Evolutionary conservation across 805 yeast genomes (phyloP).

Genomic region (Candida sakaeoensis): DNA sequence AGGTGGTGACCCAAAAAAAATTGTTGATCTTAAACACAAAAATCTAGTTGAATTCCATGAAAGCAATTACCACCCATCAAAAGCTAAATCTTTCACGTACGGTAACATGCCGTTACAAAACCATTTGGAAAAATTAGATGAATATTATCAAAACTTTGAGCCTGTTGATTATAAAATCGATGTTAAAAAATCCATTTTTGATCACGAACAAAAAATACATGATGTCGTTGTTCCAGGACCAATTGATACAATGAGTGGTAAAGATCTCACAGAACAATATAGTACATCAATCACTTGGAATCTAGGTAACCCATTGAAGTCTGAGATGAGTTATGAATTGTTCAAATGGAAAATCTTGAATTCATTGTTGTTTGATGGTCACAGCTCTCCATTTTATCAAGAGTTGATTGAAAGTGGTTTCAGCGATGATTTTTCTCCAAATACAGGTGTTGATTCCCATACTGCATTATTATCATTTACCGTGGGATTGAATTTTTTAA

Average conservation of each 20-base stretch:
- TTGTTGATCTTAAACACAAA: slow-evolving; percentile 69
- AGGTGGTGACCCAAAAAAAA: slow-evolving; percentile 88
- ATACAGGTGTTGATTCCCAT: slow-evolving; percentile 81
- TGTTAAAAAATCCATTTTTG: slow-evolving; percentile 46
- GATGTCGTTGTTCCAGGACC: slow-evolving; percentile 61
- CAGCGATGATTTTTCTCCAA: slow-evolving; percentile 83
- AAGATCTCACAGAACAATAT: slow-evolving; percentile 69
- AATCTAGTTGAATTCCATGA: slow-evolving; percentile 77
- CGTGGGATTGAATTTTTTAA: slow-evolving; percentile 78
- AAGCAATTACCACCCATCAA: slow-evolving; percentile 82
- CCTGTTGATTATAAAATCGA: slow-evolving; percentile 30
- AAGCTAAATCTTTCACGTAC: slow-evolving; percentile 81
- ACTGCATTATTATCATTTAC: slow-evolving; percentile 77
- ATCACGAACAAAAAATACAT: neutral
- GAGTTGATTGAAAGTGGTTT: slow-evolving; percentile 79
- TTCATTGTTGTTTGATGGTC: slow-evolving; percentile 80
- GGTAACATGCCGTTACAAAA: slow-evolving; percentile 68
- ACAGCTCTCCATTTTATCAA: slow-evolving; percentile 85
- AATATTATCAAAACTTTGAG: slow-evolving; percentile 52
- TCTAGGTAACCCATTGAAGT: slow-evolving; percentile 64
- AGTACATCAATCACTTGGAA: slow-evolving; percentile 88
- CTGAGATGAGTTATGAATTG: slow-evolving; percentile 52
- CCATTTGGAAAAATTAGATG: slow-evolving; percentile 56
- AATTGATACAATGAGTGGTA: slow-evolving; percentile 49
- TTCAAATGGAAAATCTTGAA: slow-evolving; percentile 71